phyloP scores from a whole-genome alignment of 1,139 yeast genomes.

The Zygotorulaspora mrakii region DNA sequence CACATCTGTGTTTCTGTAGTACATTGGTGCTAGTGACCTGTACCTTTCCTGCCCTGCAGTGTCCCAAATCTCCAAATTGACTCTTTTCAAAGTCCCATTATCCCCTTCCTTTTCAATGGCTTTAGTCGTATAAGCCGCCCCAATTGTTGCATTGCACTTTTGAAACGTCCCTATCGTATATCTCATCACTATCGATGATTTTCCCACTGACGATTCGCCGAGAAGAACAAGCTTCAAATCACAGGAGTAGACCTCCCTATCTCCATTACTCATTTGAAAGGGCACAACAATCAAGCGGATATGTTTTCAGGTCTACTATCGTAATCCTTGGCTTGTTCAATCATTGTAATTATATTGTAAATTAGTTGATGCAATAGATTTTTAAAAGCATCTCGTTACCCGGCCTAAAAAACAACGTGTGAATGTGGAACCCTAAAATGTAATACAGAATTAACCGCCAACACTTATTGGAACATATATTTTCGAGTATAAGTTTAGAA shows the following conservation, averaged over 20 bases:
- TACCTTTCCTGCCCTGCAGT: slow-evolving; percentile 86
- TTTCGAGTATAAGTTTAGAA: no score
- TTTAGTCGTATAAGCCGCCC: slow-evolving; percentile 94
- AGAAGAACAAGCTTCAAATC: slow-evolving; percentile 78
- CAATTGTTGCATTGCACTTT: slow-evolving; percentile 90
- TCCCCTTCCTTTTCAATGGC: slow-evolving; percentile 56
- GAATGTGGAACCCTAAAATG: neutral
- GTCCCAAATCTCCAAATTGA: slow-evolving; percentile 81
- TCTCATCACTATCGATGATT: slow-evolving; percentile 81
- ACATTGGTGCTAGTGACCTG: slow-evolving; percentile 81
- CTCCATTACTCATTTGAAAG: slow-evolving; percentile 4
- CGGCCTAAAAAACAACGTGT: no score
- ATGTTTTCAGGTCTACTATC: no score
- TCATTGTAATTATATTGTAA: no score
- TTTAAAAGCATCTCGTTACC: no score
- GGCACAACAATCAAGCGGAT: no score
- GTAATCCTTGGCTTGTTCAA: no score
- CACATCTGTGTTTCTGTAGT: slow-evolving; percentile 77
- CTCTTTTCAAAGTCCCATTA: slow-evolving; percentile 45
- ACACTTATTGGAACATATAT: neutral
- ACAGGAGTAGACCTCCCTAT: slow-evolving; percentile 9
- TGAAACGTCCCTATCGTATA: slow-evolving; percentile 91
- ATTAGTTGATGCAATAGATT: no score
- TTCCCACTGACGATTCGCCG: slow-evolving; percentile 97
- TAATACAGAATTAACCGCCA: neutral